Conservation (phyloP, 139 green algal genomes). For the Ettlia oleoabundans region DNA sequence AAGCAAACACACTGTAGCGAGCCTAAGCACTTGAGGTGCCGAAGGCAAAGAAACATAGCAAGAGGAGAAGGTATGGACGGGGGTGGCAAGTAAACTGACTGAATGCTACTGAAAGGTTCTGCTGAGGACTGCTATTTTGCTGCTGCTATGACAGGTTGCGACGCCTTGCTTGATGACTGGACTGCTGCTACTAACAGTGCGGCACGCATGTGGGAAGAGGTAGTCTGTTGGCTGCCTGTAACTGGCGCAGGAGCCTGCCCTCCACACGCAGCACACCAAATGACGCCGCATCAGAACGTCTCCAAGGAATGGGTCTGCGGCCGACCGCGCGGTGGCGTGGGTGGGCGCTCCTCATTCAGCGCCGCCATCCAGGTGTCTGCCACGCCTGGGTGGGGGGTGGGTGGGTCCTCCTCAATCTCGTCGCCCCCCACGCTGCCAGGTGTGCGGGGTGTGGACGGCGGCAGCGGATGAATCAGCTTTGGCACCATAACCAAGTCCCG, state of each 20-base stretch:
- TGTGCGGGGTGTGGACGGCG: slow-evolving; percentile 77
- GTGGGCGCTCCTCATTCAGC: slow-evolving; percentile 93
- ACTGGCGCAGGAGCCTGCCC: not conserved
- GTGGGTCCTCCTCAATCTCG: slow-evolving; percentile 65
- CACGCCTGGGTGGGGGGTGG: slow-evolving; percentile 57
- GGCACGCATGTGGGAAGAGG: too few relatives aligned
- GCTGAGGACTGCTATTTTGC: not conserved
- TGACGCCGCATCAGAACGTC: slow-evolving; percentile 36
- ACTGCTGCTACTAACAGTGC: not conserved
- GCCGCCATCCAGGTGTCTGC: slow-evolving; percentile 62
- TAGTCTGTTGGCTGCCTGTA: not conserved
- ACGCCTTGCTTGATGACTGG: not conserved
- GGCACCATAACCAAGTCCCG: slow-evolving; percentile 88
- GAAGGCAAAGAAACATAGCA: not conserved
- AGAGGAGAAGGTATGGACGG: not conserved
- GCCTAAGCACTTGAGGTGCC: not conserved
- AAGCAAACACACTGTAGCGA: too few relatives aligned
- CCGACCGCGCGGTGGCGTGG: slow-evolving; percentile 87
- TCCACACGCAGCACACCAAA: not conserved
- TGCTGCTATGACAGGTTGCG: not conserved
- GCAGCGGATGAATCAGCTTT: slow-evolving; percentile 99
- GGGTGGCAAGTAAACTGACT: too few relatives aligned
- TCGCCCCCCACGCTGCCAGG: slow-evolving; percentile 51
- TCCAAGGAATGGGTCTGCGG: slow-evolving; percentile 32
- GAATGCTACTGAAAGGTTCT: too few relatives aligned